Percentiles rank a stretch among this genome's conserved stretches.
Conservation (phyloP, 2,329 filamentous ascomycete genomes). For the Colletotrichum sp. region DNA sequence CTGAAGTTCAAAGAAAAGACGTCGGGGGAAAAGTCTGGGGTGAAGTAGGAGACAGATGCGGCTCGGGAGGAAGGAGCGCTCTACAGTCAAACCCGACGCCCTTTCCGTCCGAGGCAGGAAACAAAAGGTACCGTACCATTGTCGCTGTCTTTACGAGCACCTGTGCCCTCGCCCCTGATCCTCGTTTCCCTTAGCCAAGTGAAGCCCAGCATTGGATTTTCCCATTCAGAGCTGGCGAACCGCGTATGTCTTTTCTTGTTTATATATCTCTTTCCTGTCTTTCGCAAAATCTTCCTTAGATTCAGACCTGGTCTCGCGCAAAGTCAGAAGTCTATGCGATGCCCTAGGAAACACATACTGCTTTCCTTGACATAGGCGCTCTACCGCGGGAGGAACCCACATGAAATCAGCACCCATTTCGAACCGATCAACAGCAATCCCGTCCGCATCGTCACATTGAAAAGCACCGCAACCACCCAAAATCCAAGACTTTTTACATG, state of each 20-base stretch:
- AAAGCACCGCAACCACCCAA: not conserved
- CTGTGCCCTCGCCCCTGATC: rapidly evolving
- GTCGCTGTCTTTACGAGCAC: not conserved
- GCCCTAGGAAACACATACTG: not conserved
- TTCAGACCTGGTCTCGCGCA: not conserved
- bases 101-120: not conserved
- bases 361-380: not conserved
- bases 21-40: not conserved
- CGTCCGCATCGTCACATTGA: not conserved
- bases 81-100: not conserved
- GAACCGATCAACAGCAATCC: not conserved
- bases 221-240: not conserved
- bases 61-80: not conserved
- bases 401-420: not conserved
- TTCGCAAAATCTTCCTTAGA: not conserved
- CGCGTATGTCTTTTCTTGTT: rapidly evolving
- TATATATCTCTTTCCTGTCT: not conserved
- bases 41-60: not conserved
- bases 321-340: not conserved
- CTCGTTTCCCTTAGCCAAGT: not conserved
- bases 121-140: not conserved
- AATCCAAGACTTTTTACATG: conserved; percentile 52
- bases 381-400: not conserved
- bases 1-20: not conserved
- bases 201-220: not conserved